These are phyloP conservation scores for Oryza glaberrima DNA, from an alignment of 176 grass and related monocot species.

Conservation along the genomic window DNA sequence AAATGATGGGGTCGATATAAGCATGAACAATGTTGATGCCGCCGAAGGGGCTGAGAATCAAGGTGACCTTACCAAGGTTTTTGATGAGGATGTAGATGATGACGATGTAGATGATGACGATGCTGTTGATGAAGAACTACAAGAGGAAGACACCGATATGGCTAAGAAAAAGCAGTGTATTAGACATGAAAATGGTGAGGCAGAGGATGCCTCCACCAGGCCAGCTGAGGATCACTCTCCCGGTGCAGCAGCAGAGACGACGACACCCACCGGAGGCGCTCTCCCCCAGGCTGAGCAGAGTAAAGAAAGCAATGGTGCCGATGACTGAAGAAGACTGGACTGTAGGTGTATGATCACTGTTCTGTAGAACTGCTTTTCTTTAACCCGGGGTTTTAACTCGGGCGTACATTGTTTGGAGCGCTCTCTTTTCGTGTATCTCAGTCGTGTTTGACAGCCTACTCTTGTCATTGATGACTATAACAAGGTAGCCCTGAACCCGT, in stretches of 20 bases:
- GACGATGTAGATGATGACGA: constrained; percentile 18
- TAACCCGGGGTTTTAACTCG: neutral
- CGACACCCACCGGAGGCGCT: neutral
- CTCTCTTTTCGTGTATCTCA: constrained; percentile 15
- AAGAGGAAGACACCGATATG: constrained; percentile 25
- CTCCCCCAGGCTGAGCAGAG: constrained; percentile 6
- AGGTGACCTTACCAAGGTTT: constrained; percentile 11
- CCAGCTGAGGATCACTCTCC: constrained; percentile 11
- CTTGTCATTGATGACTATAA: neutral
- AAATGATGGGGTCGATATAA: constrained; percentile 32
- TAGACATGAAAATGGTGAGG: constrained; percentile 41
- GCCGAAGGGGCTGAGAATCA: constrained; percentile 1
- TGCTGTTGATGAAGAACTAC: constrained; percentile 33
- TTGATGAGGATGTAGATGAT: constrained; percentile 32
- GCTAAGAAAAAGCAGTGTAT: constrained; percentile 64
- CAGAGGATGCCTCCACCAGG: neutral
- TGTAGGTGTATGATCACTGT: neutral
- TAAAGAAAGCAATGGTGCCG: constrained; percentile 23
- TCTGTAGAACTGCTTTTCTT: constrained; percentile 17
- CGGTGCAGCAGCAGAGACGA: constrained; percentile 29
- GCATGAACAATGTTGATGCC: constrained; percentile 30
- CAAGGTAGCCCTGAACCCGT: neutral
- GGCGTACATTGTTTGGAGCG: neutral
- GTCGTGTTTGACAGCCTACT: neutral
- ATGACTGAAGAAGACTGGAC: constrained; percentile 13